Evolutionary conservation across 164 flowering plant genomes (phyloP).

Genomic region (Dillenia suffruticosa): DNA sequence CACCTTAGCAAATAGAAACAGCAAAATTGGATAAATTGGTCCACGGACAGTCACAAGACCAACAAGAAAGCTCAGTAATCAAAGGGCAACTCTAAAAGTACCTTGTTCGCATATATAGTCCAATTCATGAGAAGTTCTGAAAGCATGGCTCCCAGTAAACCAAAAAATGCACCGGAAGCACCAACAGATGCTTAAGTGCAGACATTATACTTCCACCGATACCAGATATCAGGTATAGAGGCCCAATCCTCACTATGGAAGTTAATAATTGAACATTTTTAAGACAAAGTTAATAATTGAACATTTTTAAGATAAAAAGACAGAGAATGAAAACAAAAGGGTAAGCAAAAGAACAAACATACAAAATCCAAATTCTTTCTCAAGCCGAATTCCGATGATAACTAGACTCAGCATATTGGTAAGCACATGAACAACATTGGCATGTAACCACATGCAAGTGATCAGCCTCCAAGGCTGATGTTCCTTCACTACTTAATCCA

Average conservation of each 20-base stretch:
- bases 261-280: background rate
- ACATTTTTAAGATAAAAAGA: background rate
- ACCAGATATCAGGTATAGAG: slow-evolving; percentile 67
- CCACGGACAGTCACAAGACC: no score
- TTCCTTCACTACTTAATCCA: slow-evolving; percentile 40
- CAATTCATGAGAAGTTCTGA: slow-evolving; percentile 89
- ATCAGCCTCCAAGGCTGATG: slow-evolving; percentile 70
- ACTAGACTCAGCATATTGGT: slow-evolving; percentile 86
- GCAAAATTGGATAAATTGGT: no score
- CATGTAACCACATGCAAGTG: slow-evolving; percentile 81
- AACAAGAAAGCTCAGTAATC: no score
- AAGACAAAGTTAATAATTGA: background rate
- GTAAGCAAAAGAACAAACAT: slow-evolving; percentile 14
- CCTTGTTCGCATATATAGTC: slow-evolving; percentile 93
- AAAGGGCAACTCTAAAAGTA: slow-evolving; percentile 11
- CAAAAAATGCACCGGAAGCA: slow-evolving; percentile 96
- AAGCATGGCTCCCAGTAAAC: slow-evolving; percentile 83
- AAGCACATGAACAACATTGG: slow-evolving; percentile 70
- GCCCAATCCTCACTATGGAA: slow-evolving; percentile 56
- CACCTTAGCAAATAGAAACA: slow-evolving; percentile 30
- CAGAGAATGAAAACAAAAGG: background rate
- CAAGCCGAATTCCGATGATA: slow-evolving; percentile 84
- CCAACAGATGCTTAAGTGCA: slow-evolving; percentile 81
- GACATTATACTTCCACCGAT: slow-evolving; percentile 83
- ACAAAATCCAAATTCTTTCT: slow-evolving; percentile 91